A percentile compares a stretch with the other conserved stretches of the same genome.
Conservation (phyloP, 75 land plant genomes). For the Adiantum capillusveneris region DNA sequence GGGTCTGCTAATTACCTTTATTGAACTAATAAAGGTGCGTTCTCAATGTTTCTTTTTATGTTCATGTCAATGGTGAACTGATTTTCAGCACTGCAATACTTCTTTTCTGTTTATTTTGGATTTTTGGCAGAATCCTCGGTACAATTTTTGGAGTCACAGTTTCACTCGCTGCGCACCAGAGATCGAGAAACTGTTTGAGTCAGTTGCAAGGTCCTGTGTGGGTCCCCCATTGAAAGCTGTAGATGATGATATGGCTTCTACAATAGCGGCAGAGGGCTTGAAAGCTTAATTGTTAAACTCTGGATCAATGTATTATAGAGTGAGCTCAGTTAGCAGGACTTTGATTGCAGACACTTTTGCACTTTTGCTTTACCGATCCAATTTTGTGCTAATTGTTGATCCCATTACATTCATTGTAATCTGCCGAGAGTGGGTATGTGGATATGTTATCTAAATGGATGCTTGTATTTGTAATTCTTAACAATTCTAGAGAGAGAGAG, state of each 20-base stretch:
- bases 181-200: conserved; percentile 87
- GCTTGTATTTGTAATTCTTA: no score
- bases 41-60: neutral
- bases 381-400: no score
- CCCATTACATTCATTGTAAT: no score
- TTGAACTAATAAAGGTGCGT: conserved; percentile 89
- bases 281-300: conserved; percentile 15
- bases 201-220: conserved; percentile 88
- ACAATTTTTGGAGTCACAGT: conserved; percentile 79
- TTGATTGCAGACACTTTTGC: no score
- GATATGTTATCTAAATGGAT: no score
- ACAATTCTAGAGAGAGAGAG: no score
- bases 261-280: conserved; percentile 21
- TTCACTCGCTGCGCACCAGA: conserved; percentile 95
- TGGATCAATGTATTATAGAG: no score
- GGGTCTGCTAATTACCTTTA: conserved; percentile 97
- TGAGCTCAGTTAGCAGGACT: no score
- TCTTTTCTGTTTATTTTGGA: conserved; percentile 1
- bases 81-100: neutral
- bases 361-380: no score
- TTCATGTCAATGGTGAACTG: neutral
- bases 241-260: conserved; percentile 55
- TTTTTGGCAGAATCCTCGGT: conserved; percentile 82
- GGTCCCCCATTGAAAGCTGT: conserved; percentile 58
- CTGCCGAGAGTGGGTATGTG: no score